Percentiles rank a stretch among this genome's conserved stretches.
These are phyloP conservation scores for Cercophora sp. DNA, from an alignment of 495 filamentous ascomycete species.

Conservation along the genomic window DNA sequence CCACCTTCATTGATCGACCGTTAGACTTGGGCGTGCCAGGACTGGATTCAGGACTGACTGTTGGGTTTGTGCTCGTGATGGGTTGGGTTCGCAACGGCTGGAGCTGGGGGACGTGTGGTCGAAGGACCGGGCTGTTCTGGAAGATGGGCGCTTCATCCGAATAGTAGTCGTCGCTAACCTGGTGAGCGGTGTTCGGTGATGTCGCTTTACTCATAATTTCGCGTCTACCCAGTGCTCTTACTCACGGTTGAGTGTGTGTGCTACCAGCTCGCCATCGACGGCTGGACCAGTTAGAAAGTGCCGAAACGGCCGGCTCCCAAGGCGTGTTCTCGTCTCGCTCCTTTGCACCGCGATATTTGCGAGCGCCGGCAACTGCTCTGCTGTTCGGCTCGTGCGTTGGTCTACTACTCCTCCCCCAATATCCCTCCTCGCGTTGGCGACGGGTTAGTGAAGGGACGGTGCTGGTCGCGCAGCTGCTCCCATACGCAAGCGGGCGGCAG, in stretches of 20 bases:
- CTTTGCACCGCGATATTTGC: background rate
- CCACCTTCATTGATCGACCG: constrained; percentile 38
- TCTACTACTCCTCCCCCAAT: constrained; percentile 7
- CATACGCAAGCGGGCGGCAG: constrained; percentile 19
- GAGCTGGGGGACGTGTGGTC: constrained; percentile 37
- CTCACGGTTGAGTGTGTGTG: constrained; percentile 21
- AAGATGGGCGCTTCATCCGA: constrained; percentile 40
- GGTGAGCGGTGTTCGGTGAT: too few relatives aligned
- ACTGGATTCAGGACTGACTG: constrained; percentile 38
- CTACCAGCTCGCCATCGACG: constrained; percentile 32
- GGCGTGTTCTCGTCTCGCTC: background rate
- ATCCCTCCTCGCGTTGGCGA: constrained; percentile 12
- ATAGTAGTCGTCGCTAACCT: constrained; percentile 42
- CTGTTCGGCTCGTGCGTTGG: background rate
- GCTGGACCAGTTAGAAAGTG: constrained; percentile 6
- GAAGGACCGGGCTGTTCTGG: constrained; percentile 40
- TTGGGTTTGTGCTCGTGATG: constrained; percentile 24
- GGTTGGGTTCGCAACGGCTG: constrained; percentile 36
- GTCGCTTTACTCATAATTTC: too few relatives aligned
- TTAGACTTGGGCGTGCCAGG: constrained; percentile 34
- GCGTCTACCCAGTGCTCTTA: constrained; percentile 26
- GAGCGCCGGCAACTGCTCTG: background rate
- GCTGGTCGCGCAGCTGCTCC: constrained; percentile 18
- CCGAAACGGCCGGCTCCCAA: background rate
- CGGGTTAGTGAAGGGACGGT: constrained; percentile 5